Percentiles rank a stretch among this genome's conserved stretches.
Evolutionary conservation across 257 asterid species (phyloP).

Genomic region (Gentiana macrophylla): DNA sequence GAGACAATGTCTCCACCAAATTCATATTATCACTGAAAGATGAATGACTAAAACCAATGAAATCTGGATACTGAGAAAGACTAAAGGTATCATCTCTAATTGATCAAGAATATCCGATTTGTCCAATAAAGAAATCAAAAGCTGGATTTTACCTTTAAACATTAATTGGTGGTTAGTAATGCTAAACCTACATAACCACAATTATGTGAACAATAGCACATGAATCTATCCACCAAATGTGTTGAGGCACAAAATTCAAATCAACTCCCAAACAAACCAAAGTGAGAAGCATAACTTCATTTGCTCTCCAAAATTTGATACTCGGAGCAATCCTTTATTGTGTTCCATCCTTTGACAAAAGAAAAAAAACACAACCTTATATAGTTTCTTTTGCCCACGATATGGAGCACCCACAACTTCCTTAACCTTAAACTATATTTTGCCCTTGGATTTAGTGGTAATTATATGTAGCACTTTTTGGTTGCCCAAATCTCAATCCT

Average conservation of each 20-base stretch:
- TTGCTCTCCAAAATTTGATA: not conserved
- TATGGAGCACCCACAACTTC: too few species aligned
- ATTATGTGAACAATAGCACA: not conserved
- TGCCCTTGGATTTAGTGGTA: too few species aligned
- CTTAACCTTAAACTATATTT: too few species aligned
- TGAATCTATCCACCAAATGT: not conserved
- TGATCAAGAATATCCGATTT: not conserved
- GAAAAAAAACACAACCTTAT: too few species aligned
- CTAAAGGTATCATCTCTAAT: not conserved
- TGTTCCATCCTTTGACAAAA: too few species aligned
- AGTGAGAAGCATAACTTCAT: not conserved
- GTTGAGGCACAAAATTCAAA: not conserved
- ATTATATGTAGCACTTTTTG: too few species aligned
- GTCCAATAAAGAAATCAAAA: not conserved
- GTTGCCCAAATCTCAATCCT: too few species aligned
- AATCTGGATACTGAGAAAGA: not conserved
- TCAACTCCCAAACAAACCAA: constrained; percentile 3
- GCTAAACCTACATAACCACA: not conserved
- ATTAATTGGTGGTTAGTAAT: not conserved
- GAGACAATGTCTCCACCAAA: not conserved
- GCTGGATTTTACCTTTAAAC: not conserved
- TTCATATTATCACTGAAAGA: not conserved
- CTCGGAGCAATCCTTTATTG: not conserved
- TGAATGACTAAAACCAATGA: not conserved
- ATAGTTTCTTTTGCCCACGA: too few species aligned